Evolutionary conservation across 371 early-diverging fungal species (phyloP), one percentile per base, ranked within the genome.

Genomic region (Circinella umbellata): DNA sequence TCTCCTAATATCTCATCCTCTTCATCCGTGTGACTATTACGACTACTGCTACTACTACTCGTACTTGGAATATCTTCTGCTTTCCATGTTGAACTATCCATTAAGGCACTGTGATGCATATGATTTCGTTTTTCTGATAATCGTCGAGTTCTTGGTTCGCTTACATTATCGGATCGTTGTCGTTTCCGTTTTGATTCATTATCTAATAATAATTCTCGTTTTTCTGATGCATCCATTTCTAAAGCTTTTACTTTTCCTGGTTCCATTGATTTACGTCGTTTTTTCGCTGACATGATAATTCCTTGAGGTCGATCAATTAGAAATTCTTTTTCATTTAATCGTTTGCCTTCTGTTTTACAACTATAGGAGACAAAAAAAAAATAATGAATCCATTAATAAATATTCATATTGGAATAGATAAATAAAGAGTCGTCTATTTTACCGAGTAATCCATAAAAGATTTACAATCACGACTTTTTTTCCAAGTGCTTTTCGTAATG

Each of bases 221-320:
- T 36, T 27, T 47, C 27, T 20, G 63, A 14, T 1, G 37, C 4
- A 13, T 46, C 63, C 63, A 46, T 47, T 53, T 53, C 64, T 18
- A 82, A 66, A 9, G 83, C 79, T 63, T 68, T 72, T 27, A 82
- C 80, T 71, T 73, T 77, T 17, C 80, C 75, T 13, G 83, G 83
- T 35, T 83, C 83, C 83, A 83, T 83, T 2, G 83, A 83, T 66
- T 80, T 83, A 4, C 83, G 73, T 61, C 79, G 59, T 15, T 75
- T 76, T 38, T 70, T 79, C 0, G 72, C 70, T 47, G 79, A 54
- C 37, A 80, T 42, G 4, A 73, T 59, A 3, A 83, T 35, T 0
- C 70, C 70, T 37, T 79, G 76, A n/a, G 80, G 76, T n/a, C 66
- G 51, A 37, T 80, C 79, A 20, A 83, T 74, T 14, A 70, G 49